Base-by-base conservation (phyloP, 2,329 filamentous ascomycete genomes). In the Elsinoe australis region DNA sequence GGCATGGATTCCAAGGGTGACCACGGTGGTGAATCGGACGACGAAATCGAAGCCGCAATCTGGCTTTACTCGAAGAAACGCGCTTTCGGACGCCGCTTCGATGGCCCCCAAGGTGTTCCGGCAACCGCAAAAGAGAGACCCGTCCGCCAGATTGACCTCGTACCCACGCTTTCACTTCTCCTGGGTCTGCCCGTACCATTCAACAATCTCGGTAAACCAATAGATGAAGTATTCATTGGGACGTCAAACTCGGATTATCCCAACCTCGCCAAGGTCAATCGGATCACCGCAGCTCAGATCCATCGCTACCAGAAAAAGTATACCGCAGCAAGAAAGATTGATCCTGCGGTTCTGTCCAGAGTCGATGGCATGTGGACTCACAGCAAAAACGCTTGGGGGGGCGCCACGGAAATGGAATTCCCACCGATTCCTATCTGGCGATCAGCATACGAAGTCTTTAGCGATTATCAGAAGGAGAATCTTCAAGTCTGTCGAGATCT, bases 1-100 rank as follows among this genome's bases (percentile, higher is more conserved):
- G 92, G 92, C 8, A 98, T 98, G 92, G 92, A 98, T 64, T 73
- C 78, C 52, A 96, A 98, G 69, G 92, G 92, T 14, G 92, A 98
- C 56, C 92, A 98, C 61, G 92, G 92, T n/a, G 92, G 92, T 48
- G 92, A 98, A 70, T 95, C 90, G 24, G 87, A 95, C 56, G 88
- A 96, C 54, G 92, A 98, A 64, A 79, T 98, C 5, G 82, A 98
- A 65, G 88, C 92, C 49, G 88, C 92, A 2, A 67, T 98, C 38
- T 98, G 92, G 90, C 94, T 98, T 88, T 98, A 96, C 64, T 94
- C 92, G 1, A 94, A 89, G 65, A 82, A 79, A 56, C 80, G 81
- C 0, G 65, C 86, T 7, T 98, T 98, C 64, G 92, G 92, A 12
- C 81, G 88, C 31, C 85, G 79, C 1, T 73, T 78, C 41, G 69